Conservation (phyloP, 75 land plant species). For the Sequoia sempervirens region DNA sequence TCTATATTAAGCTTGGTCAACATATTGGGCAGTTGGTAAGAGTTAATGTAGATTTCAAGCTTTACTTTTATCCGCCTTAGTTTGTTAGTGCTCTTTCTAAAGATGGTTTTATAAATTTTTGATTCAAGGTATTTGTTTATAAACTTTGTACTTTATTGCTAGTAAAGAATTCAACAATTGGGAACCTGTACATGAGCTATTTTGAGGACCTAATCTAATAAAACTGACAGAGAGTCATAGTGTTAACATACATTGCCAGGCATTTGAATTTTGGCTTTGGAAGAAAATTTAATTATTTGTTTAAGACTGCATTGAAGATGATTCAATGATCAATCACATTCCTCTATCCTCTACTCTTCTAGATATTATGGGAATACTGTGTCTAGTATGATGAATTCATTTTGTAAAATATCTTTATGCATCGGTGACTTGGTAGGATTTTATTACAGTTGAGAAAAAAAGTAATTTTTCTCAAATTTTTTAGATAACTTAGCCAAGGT, state of each 20-base stretch:
- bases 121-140: not conserved
- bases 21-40: slow-evolving; percentile 91
- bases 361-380: not conserved
- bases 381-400: not conserved
- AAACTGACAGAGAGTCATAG: not conserved
- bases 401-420: not conserved
- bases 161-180: not conserved
- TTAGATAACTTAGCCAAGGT: too few species aligned
- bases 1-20: slow-evolving; percentile 98
- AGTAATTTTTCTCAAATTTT: not conserved
- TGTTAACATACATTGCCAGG: not conserved
- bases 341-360: not conserved
- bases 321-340: not conserved
- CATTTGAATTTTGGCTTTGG: not conserved
- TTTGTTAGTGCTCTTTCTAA: not conserved
- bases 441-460: not conserved
- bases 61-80: not conserved
- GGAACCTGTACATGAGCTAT: not conserved
- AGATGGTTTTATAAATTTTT: not conserved
- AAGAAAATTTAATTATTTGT: not conserved
- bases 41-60: slow-evolving; percentile 3
- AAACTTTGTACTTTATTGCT: not conserved
- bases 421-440: not conserved
- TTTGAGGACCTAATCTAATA: not conserved
- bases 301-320: not conserved